Evolutionary conservation across 2,329 filamentous ascomycete genomes (phyloP), one percentile per base, ranked within the genome.

Genomic region (Alternaria sp.): DNA sequence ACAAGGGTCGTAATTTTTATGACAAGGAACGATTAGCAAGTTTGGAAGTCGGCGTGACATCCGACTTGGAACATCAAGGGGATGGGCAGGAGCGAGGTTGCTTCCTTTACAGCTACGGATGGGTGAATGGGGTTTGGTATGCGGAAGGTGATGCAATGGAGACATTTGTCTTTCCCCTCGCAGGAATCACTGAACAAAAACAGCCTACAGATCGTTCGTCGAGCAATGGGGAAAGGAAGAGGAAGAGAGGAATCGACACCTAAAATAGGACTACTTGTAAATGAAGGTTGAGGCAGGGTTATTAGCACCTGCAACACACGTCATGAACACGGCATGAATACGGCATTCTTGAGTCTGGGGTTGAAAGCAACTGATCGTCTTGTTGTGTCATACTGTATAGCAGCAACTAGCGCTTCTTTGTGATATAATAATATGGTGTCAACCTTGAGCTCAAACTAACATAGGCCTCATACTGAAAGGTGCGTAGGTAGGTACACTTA

Each of bases 41-140:
- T 18, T 44, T 69, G n/a, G 57, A 61, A 24, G 63, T 69, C 11
- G 30, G 20, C 3, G n/a, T 51, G 8, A 16, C 16, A 6, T 9
- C 32, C 7, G 44, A 32, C n/a, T 12, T 28, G 24, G 16, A 26
- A 7, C 11, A 6, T 5, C 32, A n/a, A 28, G 12, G 24, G 9
- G 16, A 43, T 20, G 24, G n/a, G 26, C 12, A 43, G 3, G 18
- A n/a, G 26, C 24, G 20, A 9, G 16, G 22, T 51, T 41, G 22
- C 7, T 38, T 28, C 1, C 22, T 67, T 51, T 48, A 20, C 18
- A 65, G 41, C n/a, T 43, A 42, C 54, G 57, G 57, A 4, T 69
- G 66, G 64, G 52, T 67, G 24, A 67, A 69, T 39, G 64, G 66
- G 5, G 57, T 69, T 8, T 69, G 65, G 59, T 26, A 57, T 42